Percentiles rank a stretch among this genome's conserved stretches.
phyloP scores from a whole-genome alignment of 208 protist species.

The Trichomonas tenax region DNA sequence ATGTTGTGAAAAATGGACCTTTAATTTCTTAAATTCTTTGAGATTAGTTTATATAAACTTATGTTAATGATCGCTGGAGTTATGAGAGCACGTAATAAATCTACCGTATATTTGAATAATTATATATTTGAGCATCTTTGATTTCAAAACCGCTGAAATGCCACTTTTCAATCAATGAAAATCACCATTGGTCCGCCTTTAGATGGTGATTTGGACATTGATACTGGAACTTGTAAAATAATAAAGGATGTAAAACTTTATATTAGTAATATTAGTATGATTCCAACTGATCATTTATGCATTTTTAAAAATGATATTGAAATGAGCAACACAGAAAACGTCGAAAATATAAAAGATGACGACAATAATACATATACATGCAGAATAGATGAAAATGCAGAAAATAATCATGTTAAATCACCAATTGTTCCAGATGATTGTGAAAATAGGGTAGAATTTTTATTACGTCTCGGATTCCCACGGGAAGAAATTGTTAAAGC shows the following conservation, averaged over 20 bases:
- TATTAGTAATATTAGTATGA: not conserved
- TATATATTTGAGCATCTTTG: too few species aligned
- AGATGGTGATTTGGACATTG: not conserved
- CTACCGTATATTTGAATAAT: too few species aligned
- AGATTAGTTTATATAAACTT: too few species aligned
- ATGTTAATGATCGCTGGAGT: too few species aligned
- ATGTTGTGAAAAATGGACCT: too few species aligned
- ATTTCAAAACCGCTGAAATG: too few species aligned
- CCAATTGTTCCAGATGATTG: not conserved
- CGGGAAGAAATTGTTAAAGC: not conserved
- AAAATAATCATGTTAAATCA: not conserved
- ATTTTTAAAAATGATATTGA: not conserved
- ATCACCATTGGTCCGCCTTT: not conserved
- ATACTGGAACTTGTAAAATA: not conserved
- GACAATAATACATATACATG: not conserved
- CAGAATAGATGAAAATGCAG: not conserved
- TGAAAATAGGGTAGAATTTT: not conserved
- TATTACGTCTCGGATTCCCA: not conserved
- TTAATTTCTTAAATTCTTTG: too few species aligned
- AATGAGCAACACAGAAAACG: not conserved
- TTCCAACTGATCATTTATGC: not conserved
- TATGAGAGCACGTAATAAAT: too few species aligned
- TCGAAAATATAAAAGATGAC: not conserved
- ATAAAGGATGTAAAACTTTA: not conserved
- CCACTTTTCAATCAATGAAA: not conserved